Base-by-base conservation (phyloP, 2,329 filamentous ascomycete genomes). In the Ophiostoma australiae region DNA sequence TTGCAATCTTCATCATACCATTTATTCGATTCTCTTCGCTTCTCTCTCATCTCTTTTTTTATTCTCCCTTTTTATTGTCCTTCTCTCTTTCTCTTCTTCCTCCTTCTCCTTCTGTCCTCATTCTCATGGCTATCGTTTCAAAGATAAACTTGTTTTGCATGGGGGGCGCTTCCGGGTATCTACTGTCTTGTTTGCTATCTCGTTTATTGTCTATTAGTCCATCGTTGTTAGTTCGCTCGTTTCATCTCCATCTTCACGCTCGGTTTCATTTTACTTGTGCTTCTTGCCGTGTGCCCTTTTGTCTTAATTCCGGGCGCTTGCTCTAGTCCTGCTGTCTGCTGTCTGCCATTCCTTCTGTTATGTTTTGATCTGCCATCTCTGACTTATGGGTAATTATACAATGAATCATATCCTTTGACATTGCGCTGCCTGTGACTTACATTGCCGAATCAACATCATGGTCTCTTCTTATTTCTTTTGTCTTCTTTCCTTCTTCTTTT, bases 91-190 rank as follows among this genome's bases (percentile, higher is more conserved):
- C 37, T 63, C 27, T 11, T 58, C 15, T 39, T 11, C 37, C 37
- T 11, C 37, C 37, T 11, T 48, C 7, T 27, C 37, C 35, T 13
- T 41, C 67, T 52, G 13, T 20, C 63, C 39, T 20, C 52, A 35
- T 58, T 70, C 23, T 10, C 39, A 23, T 66, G 63, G 63, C 35
- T 66, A 41, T 39, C 33, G 33, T 37, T 67, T 61, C 48, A 61
- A 37, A 58, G 67, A 71, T 69, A 69, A 71, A 69, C 37, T 39
- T 71, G 48, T 55, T 58, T 67, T 67, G 68, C 70, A 71, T 71
- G 41, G 63, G 67, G 63, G 70, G 70, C 70, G 70, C 68, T 69
- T 61, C 33, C 70, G 70, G 70, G 69, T 69, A 67, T 67, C 66
- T 65, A 65, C 37, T 67, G 41, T 71, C 65, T 61, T 41, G 35